Evolutionary conservation across 768 basidiomycete species (phyloP).

Genomic region (Kwoniella sp.): DNA sequence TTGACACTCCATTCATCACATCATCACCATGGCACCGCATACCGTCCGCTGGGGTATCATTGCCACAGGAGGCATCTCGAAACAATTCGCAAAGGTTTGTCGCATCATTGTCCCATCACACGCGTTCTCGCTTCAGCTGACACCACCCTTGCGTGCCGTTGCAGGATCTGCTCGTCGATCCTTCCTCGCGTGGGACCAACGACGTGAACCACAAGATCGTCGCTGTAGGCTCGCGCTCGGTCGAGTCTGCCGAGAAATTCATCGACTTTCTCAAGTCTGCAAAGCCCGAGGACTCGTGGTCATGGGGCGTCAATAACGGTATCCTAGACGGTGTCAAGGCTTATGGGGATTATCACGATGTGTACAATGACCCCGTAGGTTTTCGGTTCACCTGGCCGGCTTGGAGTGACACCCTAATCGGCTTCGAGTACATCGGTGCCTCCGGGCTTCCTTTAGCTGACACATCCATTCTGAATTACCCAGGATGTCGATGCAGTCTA

Average conservation of each 20-base stretch:
- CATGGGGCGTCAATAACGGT: constrained; percentile 40
- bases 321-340: constrained; percentile 62
- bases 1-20: background rate
- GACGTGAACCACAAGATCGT: constrained; percentile 52
- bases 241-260: constrained; percentile 71
- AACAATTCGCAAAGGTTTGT: constrained; percentile 67
- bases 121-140: too few species aligned
- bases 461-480: background rate
- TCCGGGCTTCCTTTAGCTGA: too few species aligned
- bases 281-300: constrained; percentile 20
- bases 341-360: constrained; percentile 72
- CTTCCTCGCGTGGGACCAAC: constrained; percentile 60
- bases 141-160: too few species aligned
- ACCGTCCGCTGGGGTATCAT: constrained; percentile 80
- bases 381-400: too few species aligned
- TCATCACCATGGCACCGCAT: constrained; percentile 13
- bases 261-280: constrained; percentile 62
- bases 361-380: constrained; percentile 69
- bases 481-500: constrained; percentile 74
- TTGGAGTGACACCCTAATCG: too few species aligned
- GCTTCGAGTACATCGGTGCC: too few species aligned
- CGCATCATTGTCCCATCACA: background rate
- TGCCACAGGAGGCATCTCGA: constrained; percentile 75
- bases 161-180: constrained; percentile 76
- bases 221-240: constrained; percentile 75